These are phyloP conservation scores for Knufia petricola DNA, from an alignment of 2,329 filamentous ascomycete genomes.

Conservation along the genomic window DNA sequence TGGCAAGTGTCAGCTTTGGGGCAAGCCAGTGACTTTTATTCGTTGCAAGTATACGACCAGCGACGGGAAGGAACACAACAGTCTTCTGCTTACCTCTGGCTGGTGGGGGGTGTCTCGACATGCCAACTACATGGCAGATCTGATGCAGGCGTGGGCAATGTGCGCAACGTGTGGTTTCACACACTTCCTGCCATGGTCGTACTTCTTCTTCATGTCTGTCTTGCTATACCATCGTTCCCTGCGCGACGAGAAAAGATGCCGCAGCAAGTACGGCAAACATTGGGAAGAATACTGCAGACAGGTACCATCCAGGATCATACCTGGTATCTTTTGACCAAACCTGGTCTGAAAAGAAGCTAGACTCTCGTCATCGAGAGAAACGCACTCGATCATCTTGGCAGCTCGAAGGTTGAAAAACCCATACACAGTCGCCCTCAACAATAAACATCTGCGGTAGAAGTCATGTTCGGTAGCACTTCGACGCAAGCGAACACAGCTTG, in stretches of 20 bases:
- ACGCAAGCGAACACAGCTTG: too few species aligned
- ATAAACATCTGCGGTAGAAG: too few species aligned
- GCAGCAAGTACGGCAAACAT: slow-evolving; percentile 36
- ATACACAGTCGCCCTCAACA: too few species aligned
- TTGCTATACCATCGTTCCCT: slow-evolving; percentile 38
- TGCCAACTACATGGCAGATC: slow-evolving; percentile 35
- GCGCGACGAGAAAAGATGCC: slow-evolving; percentile 38
- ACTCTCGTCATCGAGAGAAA: background rate
- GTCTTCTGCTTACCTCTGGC: slow-evolving; percentile 31
- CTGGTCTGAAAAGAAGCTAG: background rate
- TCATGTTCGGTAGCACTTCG: too few species aligned
- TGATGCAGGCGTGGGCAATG: slow-evolving; percentile 33
- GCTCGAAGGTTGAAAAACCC: too few species aligned
- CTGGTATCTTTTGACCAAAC: slow-evolving; percentile 27
- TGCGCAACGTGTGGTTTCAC: slow-evolving; percentile 35
- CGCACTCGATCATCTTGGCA: too few species aligned
- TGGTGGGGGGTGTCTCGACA: slow-evolving; percentile 37
- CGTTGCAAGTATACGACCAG: slow-evolving; percentile 33
- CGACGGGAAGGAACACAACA: slow-evolving; percentile 34
- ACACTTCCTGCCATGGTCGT: slow-evolving; percentile 36
- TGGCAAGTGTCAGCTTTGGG: slow-evolving; percentile 37
- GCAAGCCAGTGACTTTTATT: slow-evolving; percentile 32
- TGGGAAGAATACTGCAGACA: slow-evolving; percentile 37
- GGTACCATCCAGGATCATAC: slow-evolving; percentile 36
- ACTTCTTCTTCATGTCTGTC: slow-evolving; percentile 37